These are phyloP conservation scores for Saccharum officinarum DNA, from an alignment of 176 grass and related monocot species.

Conservation along the genomic window DNA sequence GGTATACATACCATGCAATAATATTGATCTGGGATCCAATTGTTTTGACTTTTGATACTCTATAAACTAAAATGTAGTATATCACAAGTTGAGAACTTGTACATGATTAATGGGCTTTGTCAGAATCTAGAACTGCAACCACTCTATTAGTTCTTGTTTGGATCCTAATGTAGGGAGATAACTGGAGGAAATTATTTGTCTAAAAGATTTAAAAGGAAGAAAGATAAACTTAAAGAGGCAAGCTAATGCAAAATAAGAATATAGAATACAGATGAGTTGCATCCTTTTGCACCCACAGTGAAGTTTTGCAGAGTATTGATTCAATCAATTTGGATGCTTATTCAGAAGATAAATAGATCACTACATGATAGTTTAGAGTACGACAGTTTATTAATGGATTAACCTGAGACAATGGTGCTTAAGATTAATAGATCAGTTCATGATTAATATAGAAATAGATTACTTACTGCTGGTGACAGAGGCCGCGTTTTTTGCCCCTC, in stretches of 20 bases:
- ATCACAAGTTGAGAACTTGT: background rate
- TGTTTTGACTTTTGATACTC: background rate
- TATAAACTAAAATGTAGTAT: background rate
- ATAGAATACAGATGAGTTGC: background rate
- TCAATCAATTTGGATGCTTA: background rate
- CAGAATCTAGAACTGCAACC: background rate
- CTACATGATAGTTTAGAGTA: background rate
- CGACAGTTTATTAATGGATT: background rate
- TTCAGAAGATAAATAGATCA: conserved; percentile 3
- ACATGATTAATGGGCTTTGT: background rate
- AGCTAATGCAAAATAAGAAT: background rate
- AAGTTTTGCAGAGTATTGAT: background rate
- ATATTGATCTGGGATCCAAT: background rate
- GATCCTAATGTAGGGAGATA: background rate
- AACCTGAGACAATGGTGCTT: background rate
- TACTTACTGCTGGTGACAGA: conserved; percentile 49
- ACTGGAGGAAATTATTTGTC: background rate
- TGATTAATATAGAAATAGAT: conserved; percentile 34
- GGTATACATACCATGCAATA: background rate
- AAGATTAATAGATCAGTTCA: background rate
- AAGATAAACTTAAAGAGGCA: background rate
- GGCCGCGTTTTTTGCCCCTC: background rate
- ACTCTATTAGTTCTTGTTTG: background rate
- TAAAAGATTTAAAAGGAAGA: background rate
- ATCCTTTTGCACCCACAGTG: background rate